Conservation (phyloP, 768 basidiomycete species). For the Termitomyces sp. region DNA sequence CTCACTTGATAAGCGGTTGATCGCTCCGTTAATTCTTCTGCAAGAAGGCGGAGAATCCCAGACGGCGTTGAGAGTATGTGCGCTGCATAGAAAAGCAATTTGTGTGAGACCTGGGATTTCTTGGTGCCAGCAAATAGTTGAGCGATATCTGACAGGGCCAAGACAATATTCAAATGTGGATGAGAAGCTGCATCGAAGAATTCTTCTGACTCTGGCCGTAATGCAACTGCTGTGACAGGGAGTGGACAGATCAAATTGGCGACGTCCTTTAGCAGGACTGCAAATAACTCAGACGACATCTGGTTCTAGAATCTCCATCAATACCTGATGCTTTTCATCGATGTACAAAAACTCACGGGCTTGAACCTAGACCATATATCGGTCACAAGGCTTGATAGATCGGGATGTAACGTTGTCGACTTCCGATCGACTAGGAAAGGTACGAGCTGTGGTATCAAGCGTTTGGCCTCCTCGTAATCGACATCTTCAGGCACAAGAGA, state of each 20-base stretch:
- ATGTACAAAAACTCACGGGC: slow-evolving; percentile 29
- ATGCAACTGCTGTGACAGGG: slow-evolving; percentile 25
- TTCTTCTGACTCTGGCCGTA: slow-evolving; percentile 11
- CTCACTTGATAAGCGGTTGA: slow-evolving; percentile 23
- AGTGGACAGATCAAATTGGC: slow-evolving; percentile 49
- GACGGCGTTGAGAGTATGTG: slow-evolving; percentile 50
- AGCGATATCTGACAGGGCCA: slow-evolving; percentile 54
- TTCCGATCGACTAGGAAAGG: slow-evolving; percentile 65
- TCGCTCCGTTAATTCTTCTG: slow-evolving; percentile 34
- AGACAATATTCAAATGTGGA: slow-evolving; percentile 37
- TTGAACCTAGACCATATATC: slow-evolving; percentile 67
- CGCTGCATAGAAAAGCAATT: slow-evolving; percentile 69
- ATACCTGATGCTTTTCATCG: not conserved
- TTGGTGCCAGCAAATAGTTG: slow-evolving; percentile 31
- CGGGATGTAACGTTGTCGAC: slow-evolving; percentile 50
- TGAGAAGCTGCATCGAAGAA: slow-evolving; percentile 28
- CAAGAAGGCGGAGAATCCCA: slow-evolving; percentile 33
- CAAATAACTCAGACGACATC: slow-evolving; percentile 39
- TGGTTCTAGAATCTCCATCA: slow-evolving; percentile 23
- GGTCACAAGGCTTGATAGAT: slow-evolving; percentile 49
- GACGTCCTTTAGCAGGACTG: slow-evolving; percentile 55
- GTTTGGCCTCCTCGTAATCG: slow-evolving; percentile 44
- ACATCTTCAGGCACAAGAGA: slow-evolving; percentile 32
- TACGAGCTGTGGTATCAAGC: slow-evolving; percentile 45
- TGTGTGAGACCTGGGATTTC: slow-evolving; percentile 46